Conservation (phyloP, 2,329 filamentous ascomycete species). For the Botrytis porri region DNA sequence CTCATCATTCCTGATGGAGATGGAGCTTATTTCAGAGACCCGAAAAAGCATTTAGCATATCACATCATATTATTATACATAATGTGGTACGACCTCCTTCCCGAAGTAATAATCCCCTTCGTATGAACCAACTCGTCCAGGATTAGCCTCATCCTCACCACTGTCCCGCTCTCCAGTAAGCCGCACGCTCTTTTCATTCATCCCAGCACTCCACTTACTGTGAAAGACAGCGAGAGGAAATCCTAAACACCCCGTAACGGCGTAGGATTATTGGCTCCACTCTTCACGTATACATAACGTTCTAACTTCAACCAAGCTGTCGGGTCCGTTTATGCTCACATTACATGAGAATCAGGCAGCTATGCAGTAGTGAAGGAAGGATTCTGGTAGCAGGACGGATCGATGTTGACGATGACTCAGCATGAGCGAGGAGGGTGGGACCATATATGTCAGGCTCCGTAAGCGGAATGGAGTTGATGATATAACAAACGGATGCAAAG, state of each 20-base stretch:
- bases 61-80: neutral
- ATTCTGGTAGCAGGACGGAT: neutral
- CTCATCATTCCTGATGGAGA: neutral
- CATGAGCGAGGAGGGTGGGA: neutral
- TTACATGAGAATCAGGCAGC: neutral
- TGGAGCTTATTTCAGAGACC: neutral
- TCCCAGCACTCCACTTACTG: neutral
- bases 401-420: neutral
- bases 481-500: neutral
- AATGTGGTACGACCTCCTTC: neutral
- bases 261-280: slow-evolving; percentile 6
- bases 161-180: neutral
- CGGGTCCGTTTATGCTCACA: slow-evolving; percentile 7
- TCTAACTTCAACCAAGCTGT: slow-evolving; percentile 12
- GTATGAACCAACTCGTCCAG: neutral
- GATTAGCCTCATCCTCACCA: neutral
- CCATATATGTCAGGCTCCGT: neutral
- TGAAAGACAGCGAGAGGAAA: neutral
- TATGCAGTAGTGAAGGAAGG: neutral
- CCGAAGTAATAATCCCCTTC: neutral
- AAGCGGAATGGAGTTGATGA: slow-evolving; percentile 6
- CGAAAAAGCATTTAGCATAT: neutral
- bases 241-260: neutral
- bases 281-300: neutral
- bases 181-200: neutral